Base-by-base conservation (phyloP, 805 yeast species). In the Nadsonia fulvescens region DNA sequence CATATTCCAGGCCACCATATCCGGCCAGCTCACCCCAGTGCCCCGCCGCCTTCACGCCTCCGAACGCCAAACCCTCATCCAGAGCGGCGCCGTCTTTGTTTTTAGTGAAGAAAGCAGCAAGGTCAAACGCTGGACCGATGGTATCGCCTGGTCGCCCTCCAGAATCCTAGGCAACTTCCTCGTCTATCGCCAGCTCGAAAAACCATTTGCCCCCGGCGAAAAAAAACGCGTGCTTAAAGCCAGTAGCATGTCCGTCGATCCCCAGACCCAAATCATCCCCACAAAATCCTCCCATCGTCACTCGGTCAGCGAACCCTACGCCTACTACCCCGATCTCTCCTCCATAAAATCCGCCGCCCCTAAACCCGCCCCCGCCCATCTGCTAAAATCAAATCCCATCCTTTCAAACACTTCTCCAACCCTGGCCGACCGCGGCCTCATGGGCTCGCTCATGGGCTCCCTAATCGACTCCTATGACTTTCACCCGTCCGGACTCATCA, bases 91-190 rank as follows among this genome's bases (percentile, higher is more conserved):
- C 37, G 70, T 81, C 1, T 82, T 83, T 49, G 79, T 86, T 1
- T 82, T 83, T 42, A 65, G 74, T 24, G 93, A 83, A 47, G 79
- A 75, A 37, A 56, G 63, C 8, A 70, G 83, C 0, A 82, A 86
- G 3, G 82, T 83, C 33, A 77, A 76, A 44, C 59, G 96, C 32
- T 83, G 96, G 96, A 83, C 96, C 1, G 96, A 83, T 43, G 93
- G 94, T n/a, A 66, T 78, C 8, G 58, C 83, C 8, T 83, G 96
- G 96, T 70, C 83, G 2, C 93, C 95, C 0, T 74, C 91, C 2
- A 58, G 95, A 25, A 81, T 83, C 20, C 58, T 81, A 14, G 93
- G 93, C 5, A 59, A 89, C 32, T 83, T 83, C 39, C 54, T 83
- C 17, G 71, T 83, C 7, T 83, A 83, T 47, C 63, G 92, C 14